Evolutionary conservation across 768 basidiomycete genomes (phyloP), one percentile per base, ranked within the genome.

Genomic region (Suillus sp.): DNA sequence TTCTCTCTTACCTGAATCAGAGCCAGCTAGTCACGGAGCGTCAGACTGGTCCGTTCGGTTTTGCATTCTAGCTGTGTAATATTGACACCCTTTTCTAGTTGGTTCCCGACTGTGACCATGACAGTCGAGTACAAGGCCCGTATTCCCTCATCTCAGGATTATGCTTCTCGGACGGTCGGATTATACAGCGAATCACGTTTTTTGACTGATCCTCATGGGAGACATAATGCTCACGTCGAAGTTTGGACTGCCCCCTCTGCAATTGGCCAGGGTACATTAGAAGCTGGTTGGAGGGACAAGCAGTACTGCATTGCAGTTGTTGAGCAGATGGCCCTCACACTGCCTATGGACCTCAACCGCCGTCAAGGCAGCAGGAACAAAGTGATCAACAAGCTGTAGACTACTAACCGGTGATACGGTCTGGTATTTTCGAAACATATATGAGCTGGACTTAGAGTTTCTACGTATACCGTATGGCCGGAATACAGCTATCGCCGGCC

Each of bases 231-330:
- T 4, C 83, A 83, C 65, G 81, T 84, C 3, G 89, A 89, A 68
- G 76, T 89, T 14, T 90, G 88, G 88, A 84, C 85, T 7, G 85
- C 88, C 11, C 89, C 89, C 1, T 75, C 78, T 48, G 78, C 84
- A 60, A 76, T 86, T 43, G 84, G 82, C 2, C 80, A 81, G 60
- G 84, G 83, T 0, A 56, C 70, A 5, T 70, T 78, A 35, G 38
- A 45, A 9, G 71, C 78, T 3, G 81, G 81, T 13, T 90, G 88
- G 89, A 81, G 85, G 65, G 86, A 86, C 53, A 72, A 82, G 57
- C 87, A 89, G 67, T 76, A 84, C n/a, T 90, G 89, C 66, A 74
- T 90, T 34, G 86, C 83, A 18, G 78, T 83, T 27, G 81, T 85
- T 13, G 86, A 83, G 14, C 88, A 90, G 72, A 85, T 89, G 84